Percentiles rank a stretch among this genome's conserved stretches.
Conservation (phyloP, 345 rosid genomes). For the Toxicodendron radicans region DNA sequence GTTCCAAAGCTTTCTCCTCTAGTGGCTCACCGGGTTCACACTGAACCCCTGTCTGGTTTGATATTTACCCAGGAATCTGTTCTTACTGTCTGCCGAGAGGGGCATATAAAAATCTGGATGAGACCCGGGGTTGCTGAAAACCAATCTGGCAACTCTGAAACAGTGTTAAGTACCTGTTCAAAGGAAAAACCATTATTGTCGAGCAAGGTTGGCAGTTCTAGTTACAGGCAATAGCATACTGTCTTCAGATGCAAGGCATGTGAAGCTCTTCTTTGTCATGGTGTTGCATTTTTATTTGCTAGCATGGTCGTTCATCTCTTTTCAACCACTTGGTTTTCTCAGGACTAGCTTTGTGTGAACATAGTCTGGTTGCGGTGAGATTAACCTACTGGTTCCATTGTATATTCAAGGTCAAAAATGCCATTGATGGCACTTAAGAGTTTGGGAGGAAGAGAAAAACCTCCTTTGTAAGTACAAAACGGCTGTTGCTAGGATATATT, state of each 20-base stretch:
- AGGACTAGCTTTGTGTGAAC: conserved; percentile 23
- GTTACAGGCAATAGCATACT: conserved; percentile 64
- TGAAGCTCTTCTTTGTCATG: conserved; percentile 14
- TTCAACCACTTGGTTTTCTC: conserved; percentile 31
- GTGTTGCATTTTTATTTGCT: conserved; percentile 36
- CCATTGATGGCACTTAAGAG: conserved; percentile 36
- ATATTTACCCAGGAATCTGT: conserved; percentile 88
- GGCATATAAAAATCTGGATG: conserved; percentile 93
- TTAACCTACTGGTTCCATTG: conserved; percentile 36
- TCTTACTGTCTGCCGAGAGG: conserved; percentile 89
- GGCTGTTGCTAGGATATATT: conserved; percentile 37
- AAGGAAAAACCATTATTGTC: conserved; percentile 66
- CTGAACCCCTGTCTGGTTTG: conserved; percentile 90
- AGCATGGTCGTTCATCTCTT: conserved; percentile 28
- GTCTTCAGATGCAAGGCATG: conserved; percentile 22
- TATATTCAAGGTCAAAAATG: conserved; percentile 39
- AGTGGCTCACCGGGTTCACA: conserved; percentile 87
- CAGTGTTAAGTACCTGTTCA: conserved; percentile 54
- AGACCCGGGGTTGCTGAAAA: conserved; percentile 70
- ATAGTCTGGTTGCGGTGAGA: conserved; percentile 32
- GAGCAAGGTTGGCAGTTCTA: conserved; percentile 56
- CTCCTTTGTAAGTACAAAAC: conserved; percentile 51
- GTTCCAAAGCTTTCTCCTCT: conserved; percentile 92
- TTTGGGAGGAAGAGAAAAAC: conserved; percentile 29
- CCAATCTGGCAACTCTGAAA: conserved; percentile 59